phyloP scores from a whole-genome alignment of 2,329 filamentous ascomycete species.

The Ilyonectria sp. region DNA sequence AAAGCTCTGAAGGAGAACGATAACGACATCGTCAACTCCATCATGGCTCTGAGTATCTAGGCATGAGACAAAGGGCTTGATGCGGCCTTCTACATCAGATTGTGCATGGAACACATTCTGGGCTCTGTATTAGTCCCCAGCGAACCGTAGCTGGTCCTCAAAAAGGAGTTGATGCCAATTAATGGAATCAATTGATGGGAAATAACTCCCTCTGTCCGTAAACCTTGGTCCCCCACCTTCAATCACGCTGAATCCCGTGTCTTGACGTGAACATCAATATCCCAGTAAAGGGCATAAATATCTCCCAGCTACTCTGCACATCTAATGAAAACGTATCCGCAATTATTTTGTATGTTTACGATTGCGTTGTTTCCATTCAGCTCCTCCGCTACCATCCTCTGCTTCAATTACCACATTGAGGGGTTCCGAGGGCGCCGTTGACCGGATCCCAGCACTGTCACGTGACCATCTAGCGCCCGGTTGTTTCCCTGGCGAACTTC shows the following conservation, averaged over 20 bases:
- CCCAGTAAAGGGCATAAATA: too few species aligned
- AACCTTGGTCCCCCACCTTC: slow-evolving; percentile 8
- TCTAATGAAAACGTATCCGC: too few species aligned
- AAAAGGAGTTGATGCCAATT: slow-evolving; percentile 48
- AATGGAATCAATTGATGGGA: slow-evolving; percentile 48
- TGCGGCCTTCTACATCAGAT: slow-evolving; percentile 44
- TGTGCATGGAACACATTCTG: slow-evolving; percentile 46
- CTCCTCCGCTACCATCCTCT: slow-evolving; percentile 14
- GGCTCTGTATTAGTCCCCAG: slow-evolving; percentile 51
- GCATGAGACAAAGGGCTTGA: slow-evolving; percentile 39
- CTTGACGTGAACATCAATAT: neutral
- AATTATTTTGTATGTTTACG: neutral
- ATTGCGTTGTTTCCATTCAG: neutral
- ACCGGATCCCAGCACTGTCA: slow-evolving; percentile 44
- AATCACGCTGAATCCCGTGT: neutral
- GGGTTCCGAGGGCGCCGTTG: slow-evolving; percentile 41
- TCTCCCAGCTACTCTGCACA: too few species aligned
- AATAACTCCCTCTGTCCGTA: slow-evolving; percentile 39
- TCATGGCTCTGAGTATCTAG: slow-evolving; percentile 96
- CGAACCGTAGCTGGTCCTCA: slow-evolving; percentile 38
- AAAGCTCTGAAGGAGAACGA: slow-evolving; percentile 99
- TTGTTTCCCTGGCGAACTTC: slow-evolving; percentile 56
- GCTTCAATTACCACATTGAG: slow-evolving; percentile 35
- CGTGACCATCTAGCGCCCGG: slow-evolving; percentile 51
- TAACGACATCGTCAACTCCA: slow-evolving; percentile 99